These are phyloP conservation scores for Coemansia biformis DNA, from an alignment of 192 early-diverging fungal species.

Conservation along the genomic window DNA sequence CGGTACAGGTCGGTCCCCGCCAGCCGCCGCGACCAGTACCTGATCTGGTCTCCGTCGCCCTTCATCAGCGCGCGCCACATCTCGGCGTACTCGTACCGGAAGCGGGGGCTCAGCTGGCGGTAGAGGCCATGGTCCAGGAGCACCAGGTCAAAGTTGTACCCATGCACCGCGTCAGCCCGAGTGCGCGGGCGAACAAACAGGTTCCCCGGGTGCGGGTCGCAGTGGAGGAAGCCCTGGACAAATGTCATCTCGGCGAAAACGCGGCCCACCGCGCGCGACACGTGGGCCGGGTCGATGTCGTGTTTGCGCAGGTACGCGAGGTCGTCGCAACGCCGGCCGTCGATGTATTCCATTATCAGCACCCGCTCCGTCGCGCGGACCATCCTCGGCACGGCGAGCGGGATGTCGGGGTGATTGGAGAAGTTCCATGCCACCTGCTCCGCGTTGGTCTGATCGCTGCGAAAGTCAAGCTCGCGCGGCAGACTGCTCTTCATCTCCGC, in stretches of 20 bases:
- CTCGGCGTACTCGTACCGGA: conserved; percentile 80
- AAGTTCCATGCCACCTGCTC: conserved; percentile 62
- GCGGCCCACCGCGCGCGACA: conserved; percentile 69
- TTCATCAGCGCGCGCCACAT: conserved; percentile 81
- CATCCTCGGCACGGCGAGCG: conserved; percentile 74
- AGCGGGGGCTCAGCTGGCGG: conserved; percentile 61
- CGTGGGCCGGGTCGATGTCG: conserved; percentile 65
- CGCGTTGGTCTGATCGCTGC: conserved; percentile 72
- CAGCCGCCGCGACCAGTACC: conserved; percentile 58
- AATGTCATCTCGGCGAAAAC: conserved; percentile 90
- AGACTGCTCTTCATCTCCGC: conserved; percentile 79
- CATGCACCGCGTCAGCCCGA: conserved; percentile 36
- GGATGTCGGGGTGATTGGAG: conserved; percentile 33
- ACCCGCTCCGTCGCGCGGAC: conserved; percentile 71
- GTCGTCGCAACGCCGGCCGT: conserved; percentile 75
- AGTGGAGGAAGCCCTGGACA: conserved; percentile 78
- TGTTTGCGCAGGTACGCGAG: conserved; percentile 61
- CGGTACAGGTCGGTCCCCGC: conserved; percentile 74
- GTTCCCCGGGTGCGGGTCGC: conserved; percentile 94
- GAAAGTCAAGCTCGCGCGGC: conserved; percentile 85
- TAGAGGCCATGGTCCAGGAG: conserved; percentile 89
- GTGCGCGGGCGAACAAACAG: conserved; percentile 62
- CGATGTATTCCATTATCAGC: conserved; percentile 81
- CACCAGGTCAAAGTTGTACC: conserved; percentile 82
- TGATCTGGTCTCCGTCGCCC: conserved; percentile 70